Evolutionary conservation across 1,139 yeast species (phyloP).

Genomic region (Sugiyamaella pinicola): DNA sequence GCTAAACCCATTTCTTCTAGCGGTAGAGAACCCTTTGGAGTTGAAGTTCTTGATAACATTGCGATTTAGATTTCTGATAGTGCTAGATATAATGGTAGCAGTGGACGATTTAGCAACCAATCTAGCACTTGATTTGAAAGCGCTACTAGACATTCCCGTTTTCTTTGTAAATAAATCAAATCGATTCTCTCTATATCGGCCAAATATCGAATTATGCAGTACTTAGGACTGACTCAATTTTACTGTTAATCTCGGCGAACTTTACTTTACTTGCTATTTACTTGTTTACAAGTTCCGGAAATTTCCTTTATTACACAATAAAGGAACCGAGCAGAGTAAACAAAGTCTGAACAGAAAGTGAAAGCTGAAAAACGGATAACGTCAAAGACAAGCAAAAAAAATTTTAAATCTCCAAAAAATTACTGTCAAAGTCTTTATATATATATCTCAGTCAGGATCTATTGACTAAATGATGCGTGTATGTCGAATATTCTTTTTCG

Average conservation of each 20-base stretch:
- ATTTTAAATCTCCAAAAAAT: no score
- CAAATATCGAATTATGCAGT: background rate
- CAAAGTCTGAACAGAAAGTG: background rate
- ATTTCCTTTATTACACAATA: background rate
- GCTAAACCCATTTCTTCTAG: background rate
- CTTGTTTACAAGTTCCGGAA: no score
- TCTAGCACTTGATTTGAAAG: background rate
- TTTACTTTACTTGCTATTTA: background rate
- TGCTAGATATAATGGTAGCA: slow-evolving; percentile 1
- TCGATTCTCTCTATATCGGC: background rate
- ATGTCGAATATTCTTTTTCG: background rate
- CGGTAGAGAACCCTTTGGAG: slow-evolving; percentile 4
- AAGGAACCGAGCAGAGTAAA: background rate
- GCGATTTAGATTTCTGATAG: slow-evolving; percentile 1
- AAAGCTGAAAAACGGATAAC: no score
- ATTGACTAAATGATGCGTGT: slow-evolving; percentile 1
- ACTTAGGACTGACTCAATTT: no score
- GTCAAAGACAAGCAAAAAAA: background rate
- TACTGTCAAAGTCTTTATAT: background rate
- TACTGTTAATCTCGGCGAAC: background rate
- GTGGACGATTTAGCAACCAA: slow-evolving; percentile 1
- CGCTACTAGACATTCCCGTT: slow-evolving; percentile 1
- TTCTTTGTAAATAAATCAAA: background rate
- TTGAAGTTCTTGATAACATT: background rate
- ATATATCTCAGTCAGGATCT: background rate